These are phyloP conservation scores for Xylona heveae DNA, from an alignment of 495 filamentous ascomycete genomes.

Conservation along the genomic window DNA sequence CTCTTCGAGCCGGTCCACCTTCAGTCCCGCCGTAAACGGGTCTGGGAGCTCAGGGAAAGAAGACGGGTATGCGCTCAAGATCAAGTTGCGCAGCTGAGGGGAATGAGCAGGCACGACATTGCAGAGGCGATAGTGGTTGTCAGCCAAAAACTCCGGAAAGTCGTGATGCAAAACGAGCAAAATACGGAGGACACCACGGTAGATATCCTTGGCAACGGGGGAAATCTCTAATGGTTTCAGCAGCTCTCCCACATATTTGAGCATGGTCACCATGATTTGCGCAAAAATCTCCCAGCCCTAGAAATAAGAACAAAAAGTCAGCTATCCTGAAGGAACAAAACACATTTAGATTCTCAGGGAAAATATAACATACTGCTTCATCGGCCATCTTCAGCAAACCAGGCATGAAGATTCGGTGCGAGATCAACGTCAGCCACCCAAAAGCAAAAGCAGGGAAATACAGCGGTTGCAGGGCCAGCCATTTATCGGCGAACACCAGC, in stretches of 20 bases:
- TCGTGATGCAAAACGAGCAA: conserved; percentile 79
- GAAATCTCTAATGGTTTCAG: conserved; percentile 54
- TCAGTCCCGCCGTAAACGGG: conserved; percentile 58
- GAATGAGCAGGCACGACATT: conserved; percentile 69
- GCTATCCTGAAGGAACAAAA: conserved; percentile 7
- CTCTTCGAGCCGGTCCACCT: conserved; percentile 62
- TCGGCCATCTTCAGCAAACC: conserved; percentile 47
- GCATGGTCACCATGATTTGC: conserved; percentile 50
- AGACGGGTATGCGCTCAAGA: conserved; percentile 65
- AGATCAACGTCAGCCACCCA: conserved; percentile 61
- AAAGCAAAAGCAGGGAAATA: conserved; percentile 66
- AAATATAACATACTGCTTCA: conserved; percentile 16
- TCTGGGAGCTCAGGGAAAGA: conserved; percentile 58
- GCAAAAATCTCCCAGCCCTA: conserved; percentile 57
- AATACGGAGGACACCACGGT: conserved; percentile 63
- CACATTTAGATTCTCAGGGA: conserved; percentile 4
- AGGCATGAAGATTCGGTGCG: conserved; percentile 76
- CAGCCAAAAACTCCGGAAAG: conserved; percentile 77
- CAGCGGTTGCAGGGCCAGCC: conserved; percentile 52
- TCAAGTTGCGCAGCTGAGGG: conserved; percentile 71
- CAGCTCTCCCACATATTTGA: conserved; percentile 57
- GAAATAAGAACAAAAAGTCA: not conserved
- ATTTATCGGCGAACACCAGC: conserved; percentile 48
- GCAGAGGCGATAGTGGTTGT: conserved; percentile 70
- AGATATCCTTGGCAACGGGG: conserved; percentile 55